phyloP scores from a whole-genome alignment of 2,329 filamentous ascomycete species.

The Phyllachora maydis region DNA sequence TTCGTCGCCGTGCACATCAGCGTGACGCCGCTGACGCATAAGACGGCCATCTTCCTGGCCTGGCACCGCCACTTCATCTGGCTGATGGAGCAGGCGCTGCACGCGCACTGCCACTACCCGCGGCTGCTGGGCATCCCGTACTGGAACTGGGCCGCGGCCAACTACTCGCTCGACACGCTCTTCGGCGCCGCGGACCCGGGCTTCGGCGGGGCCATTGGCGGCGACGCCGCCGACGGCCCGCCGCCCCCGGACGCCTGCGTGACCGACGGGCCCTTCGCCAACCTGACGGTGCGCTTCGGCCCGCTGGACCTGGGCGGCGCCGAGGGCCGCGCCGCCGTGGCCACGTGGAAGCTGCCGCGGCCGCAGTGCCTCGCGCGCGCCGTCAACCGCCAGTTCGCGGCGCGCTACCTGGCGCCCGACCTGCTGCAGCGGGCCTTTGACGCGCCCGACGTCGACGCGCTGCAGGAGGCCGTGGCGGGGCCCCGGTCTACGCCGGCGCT shows the following conservation, averaged over 20 bases:
- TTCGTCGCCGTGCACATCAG: conserved; percentile 10
- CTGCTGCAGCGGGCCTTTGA: conserved; percentile 5
- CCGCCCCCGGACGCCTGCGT: conserved; percentile 12
- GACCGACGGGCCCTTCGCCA: conserved; percentile 10
- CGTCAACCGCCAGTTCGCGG: conserved; percentile 5
- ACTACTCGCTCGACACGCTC: conserved; percentile 18
- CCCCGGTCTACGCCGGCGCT: conserved; percentile 4
- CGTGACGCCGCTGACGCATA: conserved; percentile 5
- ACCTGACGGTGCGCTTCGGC: conserved; percentile 12
- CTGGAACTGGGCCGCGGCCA: conserved; percentile 21
- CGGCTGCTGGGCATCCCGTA: conserved; percentile 14
- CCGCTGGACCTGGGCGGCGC: conserved; percentile 5
- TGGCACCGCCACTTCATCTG: conserved; percentile 12
- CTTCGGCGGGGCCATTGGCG: conserved; percentile 19
- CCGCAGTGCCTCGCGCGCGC: conserved; percentile 7
- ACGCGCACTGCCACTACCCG: conserved; percentile 11
- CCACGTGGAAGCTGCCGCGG: conserved; percentile 5
- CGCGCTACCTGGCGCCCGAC: conserved; percentile 5
- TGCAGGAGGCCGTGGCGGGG: conserved; percentile 7
- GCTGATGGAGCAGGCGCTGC: conserved; percentile 11
- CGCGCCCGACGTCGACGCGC: conserved; percentile 4
- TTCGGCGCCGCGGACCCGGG: conserved; percentile 24
- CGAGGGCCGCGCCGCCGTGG: conserved; percentile 4
- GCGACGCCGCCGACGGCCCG: conserved; percentile 9
- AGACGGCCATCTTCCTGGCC: conserved; percentile 8